Evolutionary conservation across 1,139 yeast species (phyloP), one percentile per base, ranked within the genome.

Genomic region (Entelexis sorbosivorans): DNA sequence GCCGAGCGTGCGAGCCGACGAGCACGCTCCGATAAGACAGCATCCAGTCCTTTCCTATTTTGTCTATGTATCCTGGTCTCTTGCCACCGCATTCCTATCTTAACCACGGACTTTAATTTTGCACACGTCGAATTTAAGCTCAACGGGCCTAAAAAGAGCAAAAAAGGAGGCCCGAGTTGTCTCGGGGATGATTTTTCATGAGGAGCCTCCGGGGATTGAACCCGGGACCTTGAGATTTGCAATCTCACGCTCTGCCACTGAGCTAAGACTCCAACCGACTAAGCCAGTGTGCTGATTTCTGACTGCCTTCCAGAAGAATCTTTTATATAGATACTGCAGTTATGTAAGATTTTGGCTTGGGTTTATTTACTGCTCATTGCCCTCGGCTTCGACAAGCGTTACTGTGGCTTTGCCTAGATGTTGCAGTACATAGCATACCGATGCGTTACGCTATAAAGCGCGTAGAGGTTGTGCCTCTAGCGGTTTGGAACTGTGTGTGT

Each of bases 211-310:
- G 60, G 45, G 60, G 53, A 44, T 57, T 52, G 60, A 57, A 57
- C 60, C 45, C 60, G 59, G 55, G 60, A 56, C 60, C 60, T 56
- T 50, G 51, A 52, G 59, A 57, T 56, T 57, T 57, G 60, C 60
- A 57, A 57, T 57, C 60, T 51, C 51, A 56, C 56, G 56, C 59
- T 57, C 58, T 57, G 53, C 60, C 59, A 56, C 60, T 57, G 59
- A 57, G 59, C 59, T 57, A 57, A 35, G 38, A 22, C 26, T 29
- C 40, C 48, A 28, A 33, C 48, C 49, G 32, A 47, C 44, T 47
- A 32, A 38, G 49, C 49, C 49, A 47, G 26, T 13, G 29, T 42
- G 45, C 16, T 14, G 13, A 22, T 31, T 14, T 42, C 45, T 42
- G 45, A 7, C 16, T 20, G 28, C 24, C 31, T 28, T 28, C 35